Evolutionary conservation across 2,329 filamentous ascomycete species (phyloP).

Genomic region (Tolypocladium pustulatum): DNA sequence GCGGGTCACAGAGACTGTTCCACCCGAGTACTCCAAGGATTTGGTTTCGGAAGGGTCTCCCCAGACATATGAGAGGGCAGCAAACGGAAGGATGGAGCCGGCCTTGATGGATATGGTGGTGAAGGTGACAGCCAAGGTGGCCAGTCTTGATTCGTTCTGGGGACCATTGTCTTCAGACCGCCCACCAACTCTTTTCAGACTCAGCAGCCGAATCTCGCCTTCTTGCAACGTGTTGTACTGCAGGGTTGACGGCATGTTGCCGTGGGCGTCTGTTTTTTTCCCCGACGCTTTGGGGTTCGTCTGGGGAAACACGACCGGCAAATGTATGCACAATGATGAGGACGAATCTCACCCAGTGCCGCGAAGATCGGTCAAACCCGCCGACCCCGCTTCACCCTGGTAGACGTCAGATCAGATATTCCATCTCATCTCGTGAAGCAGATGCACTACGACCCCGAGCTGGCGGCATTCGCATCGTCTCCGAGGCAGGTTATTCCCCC

Average conservation of each 20-base stretch:
- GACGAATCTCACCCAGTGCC: neutral
- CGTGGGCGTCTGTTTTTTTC: neutral
- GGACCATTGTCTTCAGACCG: neutral
- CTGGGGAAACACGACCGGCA: neutral
- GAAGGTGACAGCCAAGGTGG: neutral
- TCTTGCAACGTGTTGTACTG: neutral
- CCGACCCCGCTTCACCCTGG: neutral
- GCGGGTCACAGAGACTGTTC: neutral
- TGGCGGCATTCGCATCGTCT: neutral
- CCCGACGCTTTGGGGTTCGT: too few species aligned
- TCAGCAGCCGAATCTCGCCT: neutral
- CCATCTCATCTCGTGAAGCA: neutral
- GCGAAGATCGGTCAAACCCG: neutral
- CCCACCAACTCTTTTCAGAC: neutral
- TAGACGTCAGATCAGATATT: neutral
- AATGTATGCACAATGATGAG: neutral
- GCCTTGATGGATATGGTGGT: neutral
- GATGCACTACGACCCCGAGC: neutral
- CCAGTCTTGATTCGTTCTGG: neutral
- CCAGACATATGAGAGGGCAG: neutral
- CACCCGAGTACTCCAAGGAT: neutral
- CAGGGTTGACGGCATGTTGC: neutral
- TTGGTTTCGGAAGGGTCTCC: neutral
- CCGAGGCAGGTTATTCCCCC: too few species aligned
- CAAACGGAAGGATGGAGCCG: neutral